Conservation (phyloP, 176 grass and related monocot genomes). For the Zea mays region Zm-B73-REFERENCE-NAM-5.0 NC_050105.1:3552501-3553000, state of each 20-base stretch:
- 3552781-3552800: constrained; percentile 28
- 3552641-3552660: constrained; percentile 98
- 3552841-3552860: constrained; percentile 99
- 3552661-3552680: constrained; percentile 89
- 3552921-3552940: constrained; percentile 26
- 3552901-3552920: constrained; percentile 1
- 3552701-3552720: constrained; percentile 99
- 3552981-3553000: constrained; percentile 8
- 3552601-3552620: constrained; percentile 92
- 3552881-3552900: constrained; percentile 63
- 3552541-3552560: constrained; percentile 21
- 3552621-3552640: constrained; percentile 96
- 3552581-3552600: constrained; percentile 23
- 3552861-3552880: constrained; percentile 94
- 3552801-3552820: constrained; percentile 27
- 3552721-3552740: constrained; percentile 92
- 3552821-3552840: constrained; percentile 79
- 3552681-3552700: constrained; percentile 92
- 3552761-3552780: constrained; percentile 6
- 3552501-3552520: constrained; percentile 5
- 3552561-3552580: background rate
- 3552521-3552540: constrained; percentile 14
- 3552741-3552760: constrained; percentile 96
- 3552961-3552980: background rate
- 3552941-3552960: background rate